Evolutionary conservation across 1,139 yeast species (phyloP).

Genomic region (Magnusiomyces sp.): DNA sequence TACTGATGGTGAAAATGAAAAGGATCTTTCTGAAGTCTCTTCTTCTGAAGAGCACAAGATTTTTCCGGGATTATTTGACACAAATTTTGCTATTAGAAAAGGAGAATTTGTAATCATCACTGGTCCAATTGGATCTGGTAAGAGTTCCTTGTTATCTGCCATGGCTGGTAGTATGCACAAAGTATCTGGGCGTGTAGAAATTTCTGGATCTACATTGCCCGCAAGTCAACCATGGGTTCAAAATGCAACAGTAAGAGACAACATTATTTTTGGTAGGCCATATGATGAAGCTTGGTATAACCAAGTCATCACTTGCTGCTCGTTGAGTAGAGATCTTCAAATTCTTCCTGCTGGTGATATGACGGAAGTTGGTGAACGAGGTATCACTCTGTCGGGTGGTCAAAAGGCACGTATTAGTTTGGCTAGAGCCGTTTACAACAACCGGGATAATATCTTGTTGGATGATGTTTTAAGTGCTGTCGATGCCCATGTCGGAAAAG

Average conservation of each 20-base stretch:
- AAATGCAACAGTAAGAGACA: conserved; percentile 69
- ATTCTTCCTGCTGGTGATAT: conserved; percentile 71
- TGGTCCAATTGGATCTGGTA: conserved; percentile 67
- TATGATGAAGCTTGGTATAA: conserved; percentile 49
- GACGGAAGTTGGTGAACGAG: conserved; percentile 90
- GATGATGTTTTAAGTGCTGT: conserved; percentile 91
- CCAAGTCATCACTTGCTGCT: conserved; percentile 53
- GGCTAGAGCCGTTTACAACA: conserved; percentile 77
- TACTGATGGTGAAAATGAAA: conserved; percentile 13
- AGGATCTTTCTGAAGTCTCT: conserved; percentile 3
- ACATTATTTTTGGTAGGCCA: conserved; percentile 61
- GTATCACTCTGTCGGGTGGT: conserved; percentile 87
- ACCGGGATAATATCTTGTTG: conserved; percentile 55
- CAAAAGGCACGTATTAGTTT: conserved; percentile 82
- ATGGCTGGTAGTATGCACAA: conserved; percentile 54
- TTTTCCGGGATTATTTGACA: conserved; percentile 39
- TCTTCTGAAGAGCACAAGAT: conserved; percentile 10
- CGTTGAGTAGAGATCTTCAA: conserved; percentile 59
- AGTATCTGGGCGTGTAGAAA: conserved; percentile 39
- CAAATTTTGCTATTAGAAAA: conserved; percentile 38
- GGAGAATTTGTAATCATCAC: conserved; percentile 64
- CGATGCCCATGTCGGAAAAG: conserved; percentile 83
- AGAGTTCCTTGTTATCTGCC: conserved; percentile 54
- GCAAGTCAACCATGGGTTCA: conserved; percentile 75
- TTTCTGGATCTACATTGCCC: conserved; percentile 33